Conservation (phyloP, 1,284 basidiomycete species). For the Leccinum cinnamomeum region DNA sequence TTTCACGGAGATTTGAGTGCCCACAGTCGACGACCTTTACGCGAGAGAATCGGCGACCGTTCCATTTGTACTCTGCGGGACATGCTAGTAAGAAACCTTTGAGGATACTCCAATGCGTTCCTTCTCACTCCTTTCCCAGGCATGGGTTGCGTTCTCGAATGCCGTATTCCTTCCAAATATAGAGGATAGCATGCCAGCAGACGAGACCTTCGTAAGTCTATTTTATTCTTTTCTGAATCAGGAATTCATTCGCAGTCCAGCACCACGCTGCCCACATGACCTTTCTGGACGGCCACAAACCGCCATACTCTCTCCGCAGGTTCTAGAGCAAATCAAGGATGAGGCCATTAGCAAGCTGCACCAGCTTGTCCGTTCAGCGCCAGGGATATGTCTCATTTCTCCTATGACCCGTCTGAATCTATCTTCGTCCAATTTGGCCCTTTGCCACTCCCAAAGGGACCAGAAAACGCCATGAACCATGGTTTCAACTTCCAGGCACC, state of each 20-base stretch:
- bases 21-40: slow-evolving; percentile 73
- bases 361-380: slow-evolving; percentile 47
- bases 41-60: slow-evolving; percentile 60
- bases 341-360: slow-evolving; percentile 51
- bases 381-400: slow-evolving; percentile 30
- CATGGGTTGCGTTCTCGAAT: slow-evolving; percentile 92
- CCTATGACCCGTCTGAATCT: slow-evolving; percentile 35
- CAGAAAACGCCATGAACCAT: slow-evolving; percentile 37
- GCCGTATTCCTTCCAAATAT: slow-evolving; percentile 44
- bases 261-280: slow-evolving; percentile 89
- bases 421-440: slow-evolving; percentile 65
- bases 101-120: slow-evolving; percentile 3
- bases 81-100: slow-evolving; percentile 65
- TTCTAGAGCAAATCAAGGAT: slow-evolving; percentile 48
- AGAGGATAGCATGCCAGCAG: slow-evolving; percentile 40
- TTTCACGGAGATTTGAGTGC: slow-evolving; percentile 99
- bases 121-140: slow-evolving; percentile 46
- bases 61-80: slow-evolving; percentile 84
- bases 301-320: slow-evolving; percentile 51
- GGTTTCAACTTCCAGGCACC: slow-evolving; percentile 86
- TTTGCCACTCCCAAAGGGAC: slow-evolving; percentile 73
- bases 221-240: slow-evolving; percentile 3
- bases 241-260: slow-evolving; percentile 40
- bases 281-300: slow-evolving; percentile 85
- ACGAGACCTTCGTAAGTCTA: slow-evolving; percentile 72